Evolutionary conservation across 345 rosid genomes (phyloP).

Genomic region (Bruguiera sexangula): DNA sequence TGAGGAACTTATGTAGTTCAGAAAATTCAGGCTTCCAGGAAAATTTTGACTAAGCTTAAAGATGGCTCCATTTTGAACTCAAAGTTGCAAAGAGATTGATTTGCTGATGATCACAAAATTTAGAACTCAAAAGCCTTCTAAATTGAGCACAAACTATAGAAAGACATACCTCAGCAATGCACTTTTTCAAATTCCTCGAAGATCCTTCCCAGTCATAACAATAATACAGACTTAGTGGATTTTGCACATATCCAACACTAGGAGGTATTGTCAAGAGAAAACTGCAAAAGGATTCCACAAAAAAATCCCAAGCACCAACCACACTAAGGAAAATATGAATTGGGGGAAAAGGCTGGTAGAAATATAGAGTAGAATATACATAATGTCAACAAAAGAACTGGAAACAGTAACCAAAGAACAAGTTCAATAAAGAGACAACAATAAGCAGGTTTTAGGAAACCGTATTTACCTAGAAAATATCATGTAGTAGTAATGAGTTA

Average conservation of each 20-base stretch:
- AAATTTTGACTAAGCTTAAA: too few species aligned
- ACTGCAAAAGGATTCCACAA: slow-evolving; percentile 32
- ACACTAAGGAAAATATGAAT: not conserved
- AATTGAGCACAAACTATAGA: not conserved
- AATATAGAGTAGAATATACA: not conserved
- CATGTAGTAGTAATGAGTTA: too few species aligned
- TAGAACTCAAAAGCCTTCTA: not conserved
- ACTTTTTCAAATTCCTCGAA: slow-evolving; percentile 44
- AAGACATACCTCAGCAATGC: slow-evolving; percentile 75
- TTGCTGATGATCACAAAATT: too few species aligned
- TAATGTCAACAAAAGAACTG: too few species aligned
- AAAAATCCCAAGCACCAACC: not conserved
- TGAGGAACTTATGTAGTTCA: too few species aligned
- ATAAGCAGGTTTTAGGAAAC: too few species aligned
- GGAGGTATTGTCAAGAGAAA: slow-evolving; percentile 83
- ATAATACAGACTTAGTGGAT: slow-evolving; percentile 86
- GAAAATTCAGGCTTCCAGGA: too few species aligned
- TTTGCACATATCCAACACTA: slow-evolving; percentile 85
- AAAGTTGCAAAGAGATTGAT: too few species aligned
- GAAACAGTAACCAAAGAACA: too few species aligned
- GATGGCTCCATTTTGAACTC: too few species aligned
- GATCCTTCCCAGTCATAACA: slow-evolving; percentile 57
- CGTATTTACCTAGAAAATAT: too few species aligned
- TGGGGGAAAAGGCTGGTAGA: not conserved
- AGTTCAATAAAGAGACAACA: too few species aligned